Percentiles rank a stretch among this genome's conserved stretches.
Evolutionary conservation across 768 basidiomycete genomes (phyloP).

Genomic region (Tulasnella sp.): DNA sequence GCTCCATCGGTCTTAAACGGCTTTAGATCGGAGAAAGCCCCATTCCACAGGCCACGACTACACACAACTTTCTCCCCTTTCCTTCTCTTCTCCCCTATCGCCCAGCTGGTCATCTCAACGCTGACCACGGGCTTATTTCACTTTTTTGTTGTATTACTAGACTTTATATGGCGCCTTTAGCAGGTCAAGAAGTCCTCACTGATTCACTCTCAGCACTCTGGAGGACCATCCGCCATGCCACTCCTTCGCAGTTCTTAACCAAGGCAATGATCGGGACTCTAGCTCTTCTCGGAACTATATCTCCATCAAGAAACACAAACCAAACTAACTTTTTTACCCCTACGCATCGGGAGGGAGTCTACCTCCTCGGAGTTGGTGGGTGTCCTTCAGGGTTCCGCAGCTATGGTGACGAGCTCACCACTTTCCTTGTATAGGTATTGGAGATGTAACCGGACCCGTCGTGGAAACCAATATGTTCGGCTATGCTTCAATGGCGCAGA

Average conservation of each 20-base stretch:
- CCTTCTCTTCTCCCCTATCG: neutral
- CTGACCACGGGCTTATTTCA: neutral
- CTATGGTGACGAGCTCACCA: neutral
- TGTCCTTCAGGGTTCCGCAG: neutral
- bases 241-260: neutral
- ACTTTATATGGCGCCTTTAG: neutral
- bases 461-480: conserved; percentile 89
- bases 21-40: neutral
- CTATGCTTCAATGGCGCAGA: conserved; percentile 66
- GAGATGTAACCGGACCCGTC: conserved; percentile 76
- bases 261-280: conserved; percentile 9
- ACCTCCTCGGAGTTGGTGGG: conserved; percentile 20
- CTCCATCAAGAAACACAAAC: neutral
- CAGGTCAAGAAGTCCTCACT: neutral
- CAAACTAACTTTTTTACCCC: neutral
- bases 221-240: neutral
- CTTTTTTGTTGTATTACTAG: neutral
- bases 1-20: neutral
- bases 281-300: neutral
- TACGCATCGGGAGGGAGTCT: neutral
- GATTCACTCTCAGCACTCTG: neutral
- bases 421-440: conserved; percentile 51
- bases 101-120: neutral
- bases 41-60: neutral
- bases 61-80: neutral